These are phyloP conservation scores for Halophytophthora batemanensis DNA, from an alignment of 352 stramenopile genomes.

Conservation along the genomic window DNA sequence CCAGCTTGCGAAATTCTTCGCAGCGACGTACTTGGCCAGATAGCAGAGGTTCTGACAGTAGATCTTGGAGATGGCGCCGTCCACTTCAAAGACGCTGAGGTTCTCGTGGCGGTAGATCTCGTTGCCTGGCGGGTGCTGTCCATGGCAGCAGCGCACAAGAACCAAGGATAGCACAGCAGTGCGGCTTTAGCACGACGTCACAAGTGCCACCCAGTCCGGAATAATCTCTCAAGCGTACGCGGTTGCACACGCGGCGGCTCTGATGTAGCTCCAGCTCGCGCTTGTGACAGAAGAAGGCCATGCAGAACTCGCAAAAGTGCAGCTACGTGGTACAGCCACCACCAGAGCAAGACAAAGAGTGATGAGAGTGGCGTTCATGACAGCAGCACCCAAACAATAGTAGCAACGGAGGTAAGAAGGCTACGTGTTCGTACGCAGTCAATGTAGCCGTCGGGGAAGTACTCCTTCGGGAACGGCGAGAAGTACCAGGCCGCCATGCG, in stretches of 20 bases:
- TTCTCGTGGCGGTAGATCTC: constrained; percentile 95
- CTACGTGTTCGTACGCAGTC: constrained; percentile 57
- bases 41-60: constrained; percentile 99
- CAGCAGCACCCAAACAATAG: neutral
- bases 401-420: neutral
- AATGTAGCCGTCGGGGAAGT: constrained; percentile 82
- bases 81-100: constrained; percentile 96
- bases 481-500: constrained; percentile 98
- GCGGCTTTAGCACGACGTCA: neutral
- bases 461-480: constrained; percentile 96
- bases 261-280: constrained; percentile 65
- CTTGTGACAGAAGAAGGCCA: constrained; percentile 86
- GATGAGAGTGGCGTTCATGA: neutral
- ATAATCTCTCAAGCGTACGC: constrained; percentile 21
- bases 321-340: constrained; percentile 33
- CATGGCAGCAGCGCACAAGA: neutral
- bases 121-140: constrained; percentile 74
- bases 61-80: constrained; percentile 94
- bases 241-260: constrained; percentile 57
- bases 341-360: constrained; percentile 1
- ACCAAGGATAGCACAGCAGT: neutral
- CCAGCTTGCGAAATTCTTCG: too few relatives aligned
- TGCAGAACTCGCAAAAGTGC: constrained; percentile 89
- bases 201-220: too few relatives aligned
- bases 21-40: constrained; percentile 90